Evolutionary conservation across 2,329 filamentous ascomycete species (phyloP).

Genomic region (Fusarium equiseti): DNA sequence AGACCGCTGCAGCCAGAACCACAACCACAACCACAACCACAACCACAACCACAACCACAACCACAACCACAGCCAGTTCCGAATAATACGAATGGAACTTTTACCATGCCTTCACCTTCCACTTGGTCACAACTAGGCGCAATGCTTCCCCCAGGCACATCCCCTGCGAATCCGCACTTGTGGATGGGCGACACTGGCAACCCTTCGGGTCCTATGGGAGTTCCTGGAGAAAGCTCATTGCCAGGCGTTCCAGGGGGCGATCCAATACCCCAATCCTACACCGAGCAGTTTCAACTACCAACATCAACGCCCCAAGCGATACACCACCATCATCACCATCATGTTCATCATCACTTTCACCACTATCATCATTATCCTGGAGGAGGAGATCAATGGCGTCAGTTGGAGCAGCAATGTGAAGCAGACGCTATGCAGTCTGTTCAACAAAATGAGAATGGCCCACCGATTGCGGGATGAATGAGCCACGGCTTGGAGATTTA

Average conservation of each 20-base stretch:
- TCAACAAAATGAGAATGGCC: conserved; percentile 16
- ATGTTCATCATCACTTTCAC: conserved; percentile 41
- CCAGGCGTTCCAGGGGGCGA: conserved; percentile 4
- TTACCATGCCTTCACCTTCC: conserved; percentile 24
- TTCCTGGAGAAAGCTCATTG: background rate
- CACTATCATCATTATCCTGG: conserved; percentile 40
- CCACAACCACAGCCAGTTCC: conserved; percentile 1
- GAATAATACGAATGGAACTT: background rate
- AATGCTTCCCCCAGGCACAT: conserved; percentile 24
- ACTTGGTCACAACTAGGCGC: conserved; percentile 35
- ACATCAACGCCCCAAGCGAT: conserved; percentile 28
- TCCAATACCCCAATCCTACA: conserved; percentile 15
- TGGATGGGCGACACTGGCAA: conserved; percentile 28
- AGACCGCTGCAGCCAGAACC: background rate
- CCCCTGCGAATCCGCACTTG: conserved; percentile 19
- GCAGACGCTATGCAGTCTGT: conserved; percentile 35
- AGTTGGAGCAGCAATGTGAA: conserved; percentile 36
- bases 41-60: background rate
- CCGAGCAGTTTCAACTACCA: conserved; percentile 29
- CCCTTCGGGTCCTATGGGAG: conserved; percentile 25
- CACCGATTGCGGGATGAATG: conserved; percentile 28
- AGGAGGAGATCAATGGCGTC: conserved; percentile 28
- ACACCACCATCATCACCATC: conserved; percentile 36
- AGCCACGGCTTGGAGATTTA: background rate
- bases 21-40: conserved; percentile 2